These are phyloP conservation scores for Blastobotrys apis DNA, from an alignment of 1,139 yeast genomes.

Conservation along the genomic window DNA sequence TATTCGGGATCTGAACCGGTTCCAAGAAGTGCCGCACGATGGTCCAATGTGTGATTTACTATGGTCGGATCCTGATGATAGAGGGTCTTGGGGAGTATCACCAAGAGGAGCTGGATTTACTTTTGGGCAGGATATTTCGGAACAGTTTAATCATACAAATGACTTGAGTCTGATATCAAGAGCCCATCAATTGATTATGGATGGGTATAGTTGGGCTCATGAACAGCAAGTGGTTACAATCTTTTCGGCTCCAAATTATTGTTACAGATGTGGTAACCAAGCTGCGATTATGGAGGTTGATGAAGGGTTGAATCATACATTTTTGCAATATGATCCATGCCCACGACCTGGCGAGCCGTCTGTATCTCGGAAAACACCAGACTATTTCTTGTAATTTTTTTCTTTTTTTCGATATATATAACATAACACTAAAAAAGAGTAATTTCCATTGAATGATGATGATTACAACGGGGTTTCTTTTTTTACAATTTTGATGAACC, in stretches of 20 bases:
- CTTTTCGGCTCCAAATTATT: conserved; percentile 95
- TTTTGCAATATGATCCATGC: conserved; percentile 90
- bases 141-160: conserved; percentile 74
- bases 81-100: conserved; percentile 94
- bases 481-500: conserved; percentile 8
- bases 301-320: conserved; percentile 54
- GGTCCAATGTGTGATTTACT: conserved; percentile 98
- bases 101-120: conserved; percentile 99
- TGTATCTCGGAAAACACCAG: conserved; percentile 96
- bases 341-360: conserved; percentile 97
- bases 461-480: not conserved
- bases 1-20: conserved; percentile 78
- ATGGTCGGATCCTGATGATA: conserved; percentile 98
- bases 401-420: not conserved
- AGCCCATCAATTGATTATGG: conserved; percentile 98
- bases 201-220: conserved; percentile 69
- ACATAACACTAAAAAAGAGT: not conserved
- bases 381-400: conserved; percentile 64
- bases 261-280: conserved; percentile 97
- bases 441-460: not conserved
- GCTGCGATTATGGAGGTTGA: conserved; percentile 99
- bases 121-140: conserved; percentile 83
- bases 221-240: conserved; percentile 80
- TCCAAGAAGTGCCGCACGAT: conserved; percentile 97
- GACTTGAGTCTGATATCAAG: conserved; percentile 85